A percentile compares a stretch with the other conserved stretches of the same genome.
These are phyloP conservation scores for Tylopilus sp. DNA, from an alignment of 768 basidiomycete genomes.

Conservation along the genomic window DNA sequence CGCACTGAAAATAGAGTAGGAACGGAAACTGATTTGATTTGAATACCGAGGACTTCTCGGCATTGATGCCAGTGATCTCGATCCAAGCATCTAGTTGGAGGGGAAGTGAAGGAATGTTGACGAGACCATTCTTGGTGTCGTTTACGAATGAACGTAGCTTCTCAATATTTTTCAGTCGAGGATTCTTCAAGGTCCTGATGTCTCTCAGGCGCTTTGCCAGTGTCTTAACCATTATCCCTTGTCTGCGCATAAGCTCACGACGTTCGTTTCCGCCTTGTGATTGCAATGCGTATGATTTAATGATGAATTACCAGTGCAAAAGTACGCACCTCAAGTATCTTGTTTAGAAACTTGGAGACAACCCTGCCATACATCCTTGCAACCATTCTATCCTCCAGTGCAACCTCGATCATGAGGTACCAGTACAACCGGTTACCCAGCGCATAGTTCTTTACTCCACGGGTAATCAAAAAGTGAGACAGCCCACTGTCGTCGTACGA, in stretches of 20 bases:
- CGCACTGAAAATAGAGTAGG: conserved; percentile 84
- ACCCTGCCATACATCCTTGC: conserved; percentile 94
- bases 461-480: conserved; percentile 84
- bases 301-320: neutral
- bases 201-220: conserved; percentile 86
- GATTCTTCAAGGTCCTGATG: conserved; percentile 85
- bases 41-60: conserved; percentile 94
- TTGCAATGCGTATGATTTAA: conserved; percentile 32
- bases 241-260: conserved; percentile 84
- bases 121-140: conserved; percentile 83
- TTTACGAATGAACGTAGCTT: conserved; percentile 82
- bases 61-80: conserved; percentile 78
- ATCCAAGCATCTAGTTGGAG: conserved; percentile 89
- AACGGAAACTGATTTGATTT: conserved; percentile 96
- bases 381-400: conserved; percentile 77
- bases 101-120: conserved; percentile 75
- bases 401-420: conserved; percentile 97
- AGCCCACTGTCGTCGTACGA: conserved; percentile 92
- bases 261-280: conserved; percentile 76
- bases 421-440: conserved; percentile 93
- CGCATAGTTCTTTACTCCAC: conserved; percentile 78
- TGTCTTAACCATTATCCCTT: conserved; percentile 84
- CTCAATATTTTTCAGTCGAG: conserved; percentile 96
- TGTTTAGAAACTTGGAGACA: conserved; percentile 85
- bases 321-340: conserved; percentile 74